Percentiles rank a stretch among this genome's conserved stretches.
phyloP scores from a whole-genome alignment of 2,329 filamentous ascomycete genomes.

The Penicillium frequentans region DNA sequence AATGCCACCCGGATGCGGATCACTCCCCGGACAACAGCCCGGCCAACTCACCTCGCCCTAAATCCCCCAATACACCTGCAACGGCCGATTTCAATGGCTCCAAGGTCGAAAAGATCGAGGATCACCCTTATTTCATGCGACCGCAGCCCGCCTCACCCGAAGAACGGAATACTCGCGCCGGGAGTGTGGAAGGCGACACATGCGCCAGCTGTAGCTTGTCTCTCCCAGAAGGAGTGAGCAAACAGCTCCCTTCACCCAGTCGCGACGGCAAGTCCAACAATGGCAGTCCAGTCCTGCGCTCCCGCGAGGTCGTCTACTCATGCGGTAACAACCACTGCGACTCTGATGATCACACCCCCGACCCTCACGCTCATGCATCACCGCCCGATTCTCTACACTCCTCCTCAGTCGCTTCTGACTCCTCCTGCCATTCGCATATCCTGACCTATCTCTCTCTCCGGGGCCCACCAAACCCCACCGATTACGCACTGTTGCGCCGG shows the following conservation, averaged over 20 bases:
- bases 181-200: constrained; percentile 50
- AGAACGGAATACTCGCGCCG: constrained; percentile 45
- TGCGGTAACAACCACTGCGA: constrained; percentile 44
- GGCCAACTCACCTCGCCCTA: constrained; percentile 26
- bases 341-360: constrained; percentile 35
- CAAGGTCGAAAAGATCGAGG: constrained; percentile 48
- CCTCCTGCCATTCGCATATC: constrained; percentile 55
- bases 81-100: constrained; percentile 24
- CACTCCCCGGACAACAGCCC: constrained; percentile 37
- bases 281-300: constrained; percentile 57
- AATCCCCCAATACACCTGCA: constrained; percentile 15
- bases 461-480: constrained; percentile 53
- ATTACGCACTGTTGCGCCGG: constrained; percentile 57
- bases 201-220: constrained; percentile 60
- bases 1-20: constrained; percentile 49
- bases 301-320: constrained; percentile 54
- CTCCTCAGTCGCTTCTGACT: constrained; percentile 45
- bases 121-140: constrained; percentile 54
- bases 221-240: constrained; percentile 55
- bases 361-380: constrained; percentile 38
- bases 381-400: constrained; percentile 41
- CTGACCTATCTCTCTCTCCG: constrained; percentile 60
- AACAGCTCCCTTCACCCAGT: constrained; percentile 53
- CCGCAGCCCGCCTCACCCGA: constrained; percentile 41
- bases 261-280: constrained; percentile 48